Evolutionary conservation across 2,329 filamentous ascomycete species (phyloP), one percentile per base, ranked within the genome.

Genomic region (Leptoxyphium fumago): DNA sequence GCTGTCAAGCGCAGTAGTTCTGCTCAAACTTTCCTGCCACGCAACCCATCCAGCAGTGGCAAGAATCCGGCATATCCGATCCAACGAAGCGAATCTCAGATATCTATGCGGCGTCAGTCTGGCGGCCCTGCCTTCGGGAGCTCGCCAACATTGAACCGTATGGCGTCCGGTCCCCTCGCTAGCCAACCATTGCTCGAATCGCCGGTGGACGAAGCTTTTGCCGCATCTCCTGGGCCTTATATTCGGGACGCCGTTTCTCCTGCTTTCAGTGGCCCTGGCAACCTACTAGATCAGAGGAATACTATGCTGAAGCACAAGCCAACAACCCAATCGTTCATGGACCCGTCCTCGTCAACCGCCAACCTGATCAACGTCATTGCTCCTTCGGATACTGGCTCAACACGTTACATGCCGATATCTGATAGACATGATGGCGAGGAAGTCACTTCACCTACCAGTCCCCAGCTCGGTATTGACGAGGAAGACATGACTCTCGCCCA

Each of bases 401-500:
- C 29, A n/a, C 28, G 21, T 38, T 10, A 43, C 30, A 14, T n/a
- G 28, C 41, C 38, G 13, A 10, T 40, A 11, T 17, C 14, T 15
- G 38, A 17, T 11, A 17, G 5, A 3, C 14, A 40, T 4, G 38
- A 17, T 2, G 18, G 5, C 38, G 38, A 40, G 17, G 14, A 17
- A 40, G 32, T 36, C 5, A 13, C 15, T 13, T 15, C 32, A 9
- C 32, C 32, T 9, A 13, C 15, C 32, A 26, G 21, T 7, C 17
- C 34, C 34, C 9, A 39, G n/a, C 39, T 30, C 13, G 39, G 42
- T 10, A n/a, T 30, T 14, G 73, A 76, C 50, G 66, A 71, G 1
- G 84, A 88, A 47, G 75, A 87, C 45, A 69, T 89, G 51, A 80
- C 84, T 0, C 69, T 91, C 14, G 81, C 77, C 38, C 75, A 82